phyloP scores from a whole-genome alignment of 2,329 filamentous ascomycete species.

The Ploettnerulaceae sp. region DNA sequence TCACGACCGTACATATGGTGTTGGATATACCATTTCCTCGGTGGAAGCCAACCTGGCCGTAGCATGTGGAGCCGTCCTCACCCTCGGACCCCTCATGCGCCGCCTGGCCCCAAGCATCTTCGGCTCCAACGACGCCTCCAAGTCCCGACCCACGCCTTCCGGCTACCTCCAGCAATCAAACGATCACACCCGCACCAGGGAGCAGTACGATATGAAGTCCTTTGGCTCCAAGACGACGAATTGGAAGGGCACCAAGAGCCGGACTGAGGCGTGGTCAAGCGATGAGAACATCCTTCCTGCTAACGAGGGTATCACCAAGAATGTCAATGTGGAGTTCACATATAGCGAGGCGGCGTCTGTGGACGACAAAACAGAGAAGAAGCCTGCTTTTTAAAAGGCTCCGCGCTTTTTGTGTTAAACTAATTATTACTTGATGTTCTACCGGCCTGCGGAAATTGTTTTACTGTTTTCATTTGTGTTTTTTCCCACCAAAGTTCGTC shows the following conservation, averaged over 20 bases:
- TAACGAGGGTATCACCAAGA: background rate
- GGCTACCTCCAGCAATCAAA: background rate
- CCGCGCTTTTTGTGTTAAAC: too few relatives aligned
- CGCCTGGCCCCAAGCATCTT: background rate
- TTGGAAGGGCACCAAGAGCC: background rate
- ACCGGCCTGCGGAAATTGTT: too few relatives aligned
- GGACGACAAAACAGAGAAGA: background rate
- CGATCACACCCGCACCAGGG: background rate
- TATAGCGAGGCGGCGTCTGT: constrained; percentile 1
- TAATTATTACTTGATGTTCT: too few relatives aligned
- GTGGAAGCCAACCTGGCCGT: constrained; percentile 6
- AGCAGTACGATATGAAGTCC: background rate
- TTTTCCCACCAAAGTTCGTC: too few relatives aligned
- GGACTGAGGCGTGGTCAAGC: constrained; percentile 6
- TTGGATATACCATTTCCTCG: constrained; percentile 6
- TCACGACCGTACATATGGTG: background rate
- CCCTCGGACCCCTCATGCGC: background rate
- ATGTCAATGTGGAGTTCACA: background rate
- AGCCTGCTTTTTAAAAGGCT: background rate
- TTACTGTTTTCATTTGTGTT: too few relatives aligned
- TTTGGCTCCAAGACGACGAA: background rate
- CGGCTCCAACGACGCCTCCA: background rate
- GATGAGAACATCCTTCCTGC: background rate
- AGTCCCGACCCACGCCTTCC: background rate
- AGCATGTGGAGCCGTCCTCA: background rate